A percentile compares a stretch with the other conserved stretches of the same genome.
phyloP scores from a whole-genome alignment of 176 grass and related monocot genomes.

The Miscanthus lutarioriparius region DNA sequence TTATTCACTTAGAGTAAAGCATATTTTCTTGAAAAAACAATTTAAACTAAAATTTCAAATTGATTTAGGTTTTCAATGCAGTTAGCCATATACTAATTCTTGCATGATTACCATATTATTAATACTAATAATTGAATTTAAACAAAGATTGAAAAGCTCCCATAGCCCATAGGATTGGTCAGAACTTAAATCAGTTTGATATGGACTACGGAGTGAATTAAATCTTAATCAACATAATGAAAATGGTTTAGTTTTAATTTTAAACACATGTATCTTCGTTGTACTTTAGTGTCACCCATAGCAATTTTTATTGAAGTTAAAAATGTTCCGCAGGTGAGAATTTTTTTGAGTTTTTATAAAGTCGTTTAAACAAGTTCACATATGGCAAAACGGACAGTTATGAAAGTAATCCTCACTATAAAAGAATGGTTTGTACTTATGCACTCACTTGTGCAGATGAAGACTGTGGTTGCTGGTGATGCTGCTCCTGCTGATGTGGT shows the following conservation, averaged over 20 bases:
- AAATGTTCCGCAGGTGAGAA: background rate
- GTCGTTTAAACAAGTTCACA: background rate
- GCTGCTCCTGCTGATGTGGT: constrained; percentile 33
- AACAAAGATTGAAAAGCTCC: too few species aligned
- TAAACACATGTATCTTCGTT: background rate
- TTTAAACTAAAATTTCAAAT: too few species aligned
- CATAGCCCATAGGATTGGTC: background rate
- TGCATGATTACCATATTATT: background rate
- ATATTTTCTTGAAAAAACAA: background rate
- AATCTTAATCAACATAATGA: background rate
- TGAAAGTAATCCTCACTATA: background rate
- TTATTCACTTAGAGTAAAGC: background rate
- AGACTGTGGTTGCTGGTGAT: constrained; percentile 43
- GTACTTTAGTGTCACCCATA: too few species aligned
- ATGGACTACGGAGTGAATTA: background rate
- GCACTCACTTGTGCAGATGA: constrained; percentile 58
- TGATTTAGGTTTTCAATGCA: too few species aligned
- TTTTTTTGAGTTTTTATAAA: too few species aligned
- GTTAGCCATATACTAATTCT: background rate
- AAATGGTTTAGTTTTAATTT: background rate
- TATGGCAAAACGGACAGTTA: background rate
- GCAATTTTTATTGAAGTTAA: background rate
- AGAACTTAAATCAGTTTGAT: background rate
- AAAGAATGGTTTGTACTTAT: background rate
- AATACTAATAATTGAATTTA: too few species aligned